These are phyloP conservation scores for Brasilioporus rufonigricans DNA, from an alignment of 768 basidiomycete species.

Conservation along the genomic window DNA sequence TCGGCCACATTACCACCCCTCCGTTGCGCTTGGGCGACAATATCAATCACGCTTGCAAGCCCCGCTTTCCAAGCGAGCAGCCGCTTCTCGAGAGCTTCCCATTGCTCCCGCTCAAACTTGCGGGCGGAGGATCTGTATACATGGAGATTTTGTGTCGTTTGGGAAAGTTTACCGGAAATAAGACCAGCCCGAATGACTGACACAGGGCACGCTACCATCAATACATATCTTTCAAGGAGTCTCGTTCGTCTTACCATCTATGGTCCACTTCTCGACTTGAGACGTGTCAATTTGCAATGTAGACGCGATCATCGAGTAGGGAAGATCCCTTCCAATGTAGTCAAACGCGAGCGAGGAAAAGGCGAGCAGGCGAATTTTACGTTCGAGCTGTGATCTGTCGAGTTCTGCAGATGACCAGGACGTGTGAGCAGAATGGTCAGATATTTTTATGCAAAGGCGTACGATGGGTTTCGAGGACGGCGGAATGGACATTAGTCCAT, in stretches of 20 bases:
- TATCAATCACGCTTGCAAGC: conserved; percentile 65
- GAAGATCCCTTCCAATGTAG: conserved; percentile 69
- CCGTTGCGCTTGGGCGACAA: conserved; percentile 57
- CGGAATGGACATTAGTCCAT: conserved; percentile 56
- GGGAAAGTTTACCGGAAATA: conserved; percentile 79
- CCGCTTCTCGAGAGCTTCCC: conserved; percentile 74
- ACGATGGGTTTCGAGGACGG: conserved; percentile 58
- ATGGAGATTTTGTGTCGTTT: conserved; percentile 69
- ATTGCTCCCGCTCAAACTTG: conserved; percentile 74
- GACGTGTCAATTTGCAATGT: conserved; percentile 60
- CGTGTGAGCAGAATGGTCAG: not conserved
- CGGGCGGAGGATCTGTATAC: conserved; percentile 74
- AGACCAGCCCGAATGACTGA: conserved; percentile 80
- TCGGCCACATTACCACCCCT: conserved; percentile 26
- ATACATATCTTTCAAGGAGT: not conserved
- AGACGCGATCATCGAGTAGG: conserved; percentile 68
- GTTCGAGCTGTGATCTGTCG: conserved; percentile 57
- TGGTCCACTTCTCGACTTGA: conserved; percentile 84
- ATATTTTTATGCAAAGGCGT: conserved; percentile 14
- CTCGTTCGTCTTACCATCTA: conserved; percentile 58
- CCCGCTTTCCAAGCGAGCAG: conserved; percentile 77
- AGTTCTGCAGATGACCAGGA: conserved; percentile 40
- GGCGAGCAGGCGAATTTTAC: conserved; percentile 76
- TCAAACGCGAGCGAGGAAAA: conserved; percentile 77
- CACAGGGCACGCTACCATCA: not conserved